Conservation (phyloP, 2,329 filamentous ascomycete species). For the Aspergillus arachidicola region DNA sequence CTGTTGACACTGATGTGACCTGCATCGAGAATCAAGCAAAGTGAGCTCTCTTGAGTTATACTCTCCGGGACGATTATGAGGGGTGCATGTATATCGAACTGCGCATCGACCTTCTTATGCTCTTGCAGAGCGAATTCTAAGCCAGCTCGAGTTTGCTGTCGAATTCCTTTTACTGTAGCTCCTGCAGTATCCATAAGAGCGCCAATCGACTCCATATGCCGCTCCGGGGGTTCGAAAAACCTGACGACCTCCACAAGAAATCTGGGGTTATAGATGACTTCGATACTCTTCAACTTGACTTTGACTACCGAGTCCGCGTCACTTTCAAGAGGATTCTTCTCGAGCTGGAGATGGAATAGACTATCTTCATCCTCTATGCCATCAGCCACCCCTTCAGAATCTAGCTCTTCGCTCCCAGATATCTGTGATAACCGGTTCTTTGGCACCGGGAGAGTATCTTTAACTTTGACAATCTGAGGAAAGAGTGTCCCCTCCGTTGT, state of each 20-base stretch:
- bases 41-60: constrained; percentile 76
- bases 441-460: constrained; percentile 70
- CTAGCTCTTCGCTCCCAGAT: constrained; percentile 39
- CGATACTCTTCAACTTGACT: constrained; percentile 90
- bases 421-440: constrained; percentile 42
- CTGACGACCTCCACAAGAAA: constrained; percentile 88
- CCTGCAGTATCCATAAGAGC: constrained; percentile 95
- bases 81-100: constrained; percentile 91
- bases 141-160: constrained; percentile 93
- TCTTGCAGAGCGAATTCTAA: constrained; percentile 96
- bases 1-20: constrained; percentile 95
- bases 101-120: constrained; percentile 96
- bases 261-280: constrained; percentile 96
- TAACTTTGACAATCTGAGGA: constrained; percentile 93
- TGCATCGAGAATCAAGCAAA: constrained; percentile 92
- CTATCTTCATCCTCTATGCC: constrained; percentile 64
- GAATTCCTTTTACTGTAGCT: constrained; percentile 89
- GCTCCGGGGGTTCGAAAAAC: constrained; percentile 94
- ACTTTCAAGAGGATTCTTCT: constrained; percentile 91
- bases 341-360: constrained; percentile 90
- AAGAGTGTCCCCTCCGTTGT: constrained; percentile 90
- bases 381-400: constrained; percentile 42
- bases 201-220: constrained; percentile 97
- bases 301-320: constrained; percentile 89
- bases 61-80: constrained; percentile 96